Base-by-base conservation (phyloP, 108 stramenopile genomes). In the Pelagomonas calceolata region DNA sequence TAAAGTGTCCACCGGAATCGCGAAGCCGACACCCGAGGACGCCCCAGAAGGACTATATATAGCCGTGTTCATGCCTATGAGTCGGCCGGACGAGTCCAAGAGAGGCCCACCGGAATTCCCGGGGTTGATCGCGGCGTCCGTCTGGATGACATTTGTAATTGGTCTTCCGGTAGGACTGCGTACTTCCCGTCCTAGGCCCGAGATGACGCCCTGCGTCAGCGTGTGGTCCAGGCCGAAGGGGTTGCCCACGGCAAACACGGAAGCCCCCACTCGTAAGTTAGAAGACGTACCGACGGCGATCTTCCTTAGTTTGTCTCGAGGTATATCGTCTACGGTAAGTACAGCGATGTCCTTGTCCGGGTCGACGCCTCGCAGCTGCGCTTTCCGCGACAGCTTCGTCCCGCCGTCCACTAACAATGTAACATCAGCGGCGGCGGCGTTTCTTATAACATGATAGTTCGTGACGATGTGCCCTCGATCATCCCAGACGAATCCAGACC, bases 221-320 rank as follows among this genome's bases (percentile, higher is more conserved):
- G 95, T 91, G 73, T 94, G 93, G 78, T 96, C 95, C 66, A 96
- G 73, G 14, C 95, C 95, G 68, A 96, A 96, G 18, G 95, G 95
- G 79, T 94, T 96, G 7, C 95, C 95, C 68, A 96, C 94, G 14
- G 95, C 95, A 45, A 92, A 73, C 4, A 84, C 79, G 36, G 79
- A 70, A 68, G 90, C 88, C 26, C 91, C 91, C 15, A 91, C 91
- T 72, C 83, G 78, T 33, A 90, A 78, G 69, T 82, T 84, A 30
- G 69, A 80, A 0, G 82, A 84, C 36, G 86, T 85, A 33, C 90
- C 88, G 18, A 88, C 70, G 32, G 31, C 66, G 21, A 31, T 16
- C 66, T 67, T 43, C 39, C 39, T 12, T 10, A 43, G 9, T 67
- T 78, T 36, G 74, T 31, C 5, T 36, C 10, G 37, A 37, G n/a